Conservation (phyloP, 805 yeast species). For the Ogataea pilisensis region DNA sequence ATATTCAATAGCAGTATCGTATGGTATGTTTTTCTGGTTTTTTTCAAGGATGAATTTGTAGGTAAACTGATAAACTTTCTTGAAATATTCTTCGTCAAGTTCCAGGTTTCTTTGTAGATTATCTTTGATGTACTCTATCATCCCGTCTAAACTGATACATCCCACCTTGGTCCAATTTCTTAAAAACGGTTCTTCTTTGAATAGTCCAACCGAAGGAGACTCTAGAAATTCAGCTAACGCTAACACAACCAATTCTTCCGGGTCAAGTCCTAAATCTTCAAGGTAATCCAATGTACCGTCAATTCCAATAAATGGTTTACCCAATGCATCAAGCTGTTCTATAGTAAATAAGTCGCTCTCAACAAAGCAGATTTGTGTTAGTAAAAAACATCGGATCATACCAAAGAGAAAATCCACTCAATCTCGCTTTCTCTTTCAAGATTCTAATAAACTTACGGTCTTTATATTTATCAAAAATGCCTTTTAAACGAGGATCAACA, state of each 20-base stretch:
- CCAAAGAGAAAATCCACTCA: no score
- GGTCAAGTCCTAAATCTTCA: constrained; percentile 60
- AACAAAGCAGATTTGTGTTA: no score
- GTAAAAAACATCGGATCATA: neutral
- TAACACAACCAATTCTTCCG: constrained; percentile 71
- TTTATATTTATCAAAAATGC: constrained; percentile 33
- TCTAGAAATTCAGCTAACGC: constrained; percentile 66
- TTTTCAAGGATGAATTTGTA: constrained; percentile 62
- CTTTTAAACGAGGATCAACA: constrained; percentile 19
- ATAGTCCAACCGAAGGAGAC: constrained; percentile 64
- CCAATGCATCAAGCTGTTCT: constrained; percentile 22
- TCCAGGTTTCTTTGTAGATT: constrained; percentile 31
- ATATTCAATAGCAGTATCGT: constrained; percentile 65
- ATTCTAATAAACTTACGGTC: constrained; percentile 24
- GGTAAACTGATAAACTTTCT: constrained; percentile 63
- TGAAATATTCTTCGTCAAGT: constrained; percentile 40
- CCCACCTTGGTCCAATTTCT: constrained; percentile 49
- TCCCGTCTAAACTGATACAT: constrained; percentile 35
- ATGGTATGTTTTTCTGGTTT: constrained; percentile 51
- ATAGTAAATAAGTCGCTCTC: no score
- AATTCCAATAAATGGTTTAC: constrained; percentile 48
- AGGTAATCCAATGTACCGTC: constrained; percentile 76
- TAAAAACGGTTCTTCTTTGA: constrained; percentile 47
- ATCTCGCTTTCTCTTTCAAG: no score
- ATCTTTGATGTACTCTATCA: constrained; percentile 39